A percentile compares a stretch with the other conserved stretches of the same genome.
These are phyloP conservation scores for Zymoseptoria crescenta DNA, from an alignment of 2,329 filamentous ascomycete species.

Conservation along the genomic window DNA sequence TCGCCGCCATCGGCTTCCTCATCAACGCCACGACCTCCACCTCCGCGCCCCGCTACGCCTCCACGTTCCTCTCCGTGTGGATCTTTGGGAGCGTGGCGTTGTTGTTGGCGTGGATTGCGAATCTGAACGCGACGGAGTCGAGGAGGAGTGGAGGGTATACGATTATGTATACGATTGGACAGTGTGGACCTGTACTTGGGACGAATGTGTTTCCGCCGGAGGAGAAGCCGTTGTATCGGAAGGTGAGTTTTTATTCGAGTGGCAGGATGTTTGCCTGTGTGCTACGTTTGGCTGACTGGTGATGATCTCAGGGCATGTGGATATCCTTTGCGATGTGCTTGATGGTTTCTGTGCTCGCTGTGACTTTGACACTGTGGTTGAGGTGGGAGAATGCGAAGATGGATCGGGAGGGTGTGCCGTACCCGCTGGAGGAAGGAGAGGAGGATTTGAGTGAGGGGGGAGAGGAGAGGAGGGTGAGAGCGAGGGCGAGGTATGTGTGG, in stretches of 20 bases:
- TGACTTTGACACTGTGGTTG: slow-evolving; percentile 47
- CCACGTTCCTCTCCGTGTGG: slow-evolving; percentile 33
- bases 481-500: slow-evolving; percentile 4
- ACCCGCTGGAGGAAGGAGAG: slow-evolving; percentile 13
- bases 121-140: slow-evolving; percentile 32
- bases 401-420: slow-evolving; percentile 36
- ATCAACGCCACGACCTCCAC: slow-evolving; percentile 32
- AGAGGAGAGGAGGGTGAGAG: slow-evolving; percentile 15
- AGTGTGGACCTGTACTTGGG: slow-evolving; percentile 61
- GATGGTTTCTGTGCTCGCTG: slow-evolving; percentile 49
- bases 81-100: slow-evolving; percentile 33
- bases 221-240: slow-evolving; percentile 42
- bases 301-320: slow-evolving; percentile 39
- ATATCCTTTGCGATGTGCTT: slow-evolving; percentile 57
- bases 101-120: slow-evolving; percentile 33
- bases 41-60: slow-evolving; percentile 31
- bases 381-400: slow-evolving; percentile 54
- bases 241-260: slow-evolving; percentile 13
- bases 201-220: slow-evolving; percentile 53
- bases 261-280: too few relatives aligned
- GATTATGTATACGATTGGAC: slow-evolving; percentile 40
- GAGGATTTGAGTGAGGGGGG: slow-evolving; percentile 7
- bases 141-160: slow-evolving; percentile 32
- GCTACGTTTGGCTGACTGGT: too few relatives aligned
- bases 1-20: slow-evolving; percentile 36